Evolutionary conservation across 1,284 basidiomycete species (phyloP).

Genomic region (Cryptococcus sp.): DNA sequence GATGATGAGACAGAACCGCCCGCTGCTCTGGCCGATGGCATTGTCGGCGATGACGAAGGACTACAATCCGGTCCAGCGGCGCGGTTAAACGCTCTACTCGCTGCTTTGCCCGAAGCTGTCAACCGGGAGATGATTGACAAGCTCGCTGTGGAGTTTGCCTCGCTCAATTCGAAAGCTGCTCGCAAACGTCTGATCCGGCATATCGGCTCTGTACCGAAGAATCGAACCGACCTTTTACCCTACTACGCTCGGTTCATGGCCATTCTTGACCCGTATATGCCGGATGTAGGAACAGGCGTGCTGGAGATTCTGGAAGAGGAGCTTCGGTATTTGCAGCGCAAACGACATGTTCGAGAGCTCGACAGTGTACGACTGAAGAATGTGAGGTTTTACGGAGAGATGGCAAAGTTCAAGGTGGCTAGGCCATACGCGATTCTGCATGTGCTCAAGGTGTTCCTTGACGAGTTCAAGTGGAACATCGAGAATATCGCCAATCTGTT

Average conservation of each 20-base stretch:
- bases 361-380: slow-evolving; percentile 85
- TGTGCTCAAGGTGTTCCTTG: slow-evolving; percentile 92
- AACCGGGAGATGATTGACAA: slow-evolving; percentile 91
- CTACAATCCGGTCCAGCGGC: slow-evolving; percentile 76
- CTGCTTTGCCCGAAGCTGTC: slow-evolving; percentile 86
- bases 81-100: slow-evolving; percentile 82
- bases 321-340: slow-evolving; percentile 90
- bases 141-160: slow-evolving; percentile 90
- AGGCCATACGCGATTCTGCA: slow-evolving; percentile 89
- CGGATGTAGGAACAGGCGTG: slow-evolving; percentile 79
- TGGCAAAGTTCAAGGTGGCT: slow-evolving; percentile 94
- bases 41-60: slow-evolving; percentile 39
- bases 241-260: slow-evolving; percentile 89
- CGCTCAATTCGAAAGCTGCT: slow-evolving; percentile 91
- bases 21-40: slow-evolving; percentile 11
- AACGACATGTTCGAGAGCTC: slow-evolving; percentile 84
- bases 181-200: slow-evolving; percentile 84
- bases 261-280: slow-evolving; percentile 85
- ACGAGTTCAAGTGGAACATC: slow-evolving; percentile 89
- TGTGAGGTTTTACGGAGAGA: slow-evolving; percentile 76
- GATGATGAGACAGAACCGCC: too few species aligned
- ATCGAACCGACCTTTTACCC: slow-evolving; percentile 82
- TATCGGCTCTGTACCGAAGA: slow-evolving; percentile 77
- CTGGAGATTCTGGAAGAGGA: slow-evolving; percentile 85
- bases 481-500: slow-evolving; percentile 88